Conservation (phyloP, 257 asterid genomes). For the Nicotiana tomentosiformis region DNA sequence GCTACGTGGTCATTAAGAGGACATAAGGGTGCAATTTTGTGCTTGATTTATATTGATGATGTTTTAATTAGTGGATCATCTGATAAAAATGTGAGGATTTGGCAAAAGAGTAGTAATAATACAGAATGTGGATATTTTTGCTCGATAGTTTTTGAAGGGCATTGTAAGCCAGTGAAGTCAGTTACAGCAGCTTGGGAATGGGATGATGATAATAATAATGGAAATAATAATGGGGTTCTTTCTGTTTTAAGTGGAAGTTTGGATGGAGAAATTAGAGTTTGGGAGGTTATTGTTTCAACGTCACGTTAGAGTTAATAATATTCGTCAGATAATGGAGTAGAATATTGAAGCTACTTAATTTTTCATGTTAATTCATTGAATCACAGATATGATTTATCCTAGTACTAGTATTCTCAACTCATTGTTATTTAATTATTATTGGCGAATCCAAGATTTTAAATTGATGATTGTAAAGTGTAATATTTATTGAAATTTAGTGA, state of each 20-base stretch:
- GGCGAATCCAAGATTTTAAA: background rate
- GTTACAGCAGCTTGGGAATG: slow-evolving; percentile 28
- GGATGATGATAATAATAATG: slow-evolving; percentile 33
- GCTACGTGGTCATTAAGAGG: slow-evolving; percentile 45
- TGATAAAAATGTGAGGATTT: slow-evolving; percentile 51
- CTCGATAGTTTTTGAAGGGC: slow-evolving; percentile 53
- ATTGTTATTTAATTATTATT: background rate
- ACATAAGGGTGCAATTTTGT: slow-evolving; percentile 64
- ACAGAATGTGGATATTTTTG: slow-evolving; percentile 42
- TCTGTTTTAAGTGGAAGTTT: slow-evolving; percentile 79
- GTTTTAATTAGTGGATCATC: slow-evolving; percentile 64
- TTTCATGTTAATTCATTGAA: background rate
- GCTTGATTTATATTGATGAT: slow-evolving; percentile 47
- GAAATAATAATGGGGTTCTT: slow-evolving; percentile 10
- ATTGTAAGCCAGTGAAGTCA: slow-evolving; percentile 70
- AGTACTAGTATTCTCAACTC: background rate
- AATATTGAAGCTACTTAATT: background rate
- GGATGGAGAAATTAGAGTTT: slow-evolving; percentile 61
- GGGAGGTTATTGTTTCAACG: slow-evolving; percentile 46
- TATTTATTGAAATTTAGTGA: no score
- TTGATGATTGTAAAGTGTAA: no score
- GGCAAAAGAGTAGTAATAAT: slow-evolving; percentile 45
- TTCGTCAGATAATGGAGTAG: slow-evolving; percentile 13
- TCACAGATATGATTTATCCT: background rate
- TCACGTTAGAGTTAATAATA: slow-evolving; percentile 18